Percentiles rank a stretch among this genome's conserved stretches.
Evolutionary conservation across 2,329 filamentous ascomycete genomes (phyloP).

Genomic region (Diaporthe ilicicola): DNA sequence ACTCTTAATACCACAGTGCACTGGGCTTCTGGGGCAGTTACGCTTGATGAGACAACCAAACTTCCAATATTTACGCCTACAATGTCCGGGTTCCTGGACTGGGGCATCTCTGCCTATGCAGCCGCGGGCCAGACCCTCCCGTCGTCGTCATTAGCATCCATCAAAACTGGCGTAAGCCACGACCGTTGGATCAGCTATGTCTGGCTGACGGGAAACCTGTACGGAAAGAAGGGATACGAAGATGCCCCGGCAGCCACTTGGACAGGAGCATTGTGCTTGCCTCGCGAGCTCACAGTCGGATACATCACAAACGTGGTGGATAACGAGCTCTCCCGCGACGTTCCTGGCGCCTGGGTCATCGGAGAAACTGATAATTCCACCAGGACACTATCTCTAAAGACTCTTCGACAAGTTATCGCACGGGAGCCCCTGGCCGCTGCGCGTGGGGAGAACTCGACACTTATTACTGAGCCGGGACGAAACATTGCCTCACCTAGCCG

Average conservation of each 20-base stretch:
- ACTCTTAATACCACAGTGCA: constrained; percentile 41
- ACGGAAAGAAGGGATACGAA: constrained; percentile 46
- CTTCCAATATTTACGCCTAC: constrained; percentile 47
- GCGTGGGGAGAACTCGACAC: constrained; percentile 36
- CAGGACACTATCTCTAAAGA: constrained; percentile 47
- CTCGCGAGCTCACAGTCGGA: constrained; percentile 51
- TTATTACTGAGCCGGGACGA: constrained; percentile 36
- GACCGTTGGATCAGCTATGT: constrained; percentile 52
- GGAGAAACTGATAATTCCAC: constrained; percentile 38
- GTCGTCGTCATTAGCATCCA: constrained; percentile 47
- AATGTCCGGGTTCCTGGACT: constrained; percentile 52
- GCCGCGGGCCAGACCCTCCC: constrained; percentile 52
- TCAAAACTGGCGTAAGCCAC: constrained; percentile 44
- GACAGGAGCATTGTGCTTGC: constrained; percentile 52
- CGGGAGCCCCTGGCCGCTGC: constrained; percentile 46
- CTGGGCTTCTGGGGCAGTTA: constrained; percentile 49
- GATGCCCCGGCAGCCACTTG: constrained; percentile 51
- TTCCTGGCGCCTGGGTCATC: constrained; percentile 48
- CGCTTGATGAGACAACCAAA: constrained; percentile 35
- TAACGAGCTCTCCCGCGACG: constrained; percentile 48
- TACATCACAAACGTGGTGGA: constrained; percentile 50
- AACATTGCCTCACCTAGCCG: constrained; percentile 30
- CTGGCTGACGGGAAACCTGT: constrained; percentile 54
- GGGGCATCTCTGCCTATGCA: constrained; percentile 51
- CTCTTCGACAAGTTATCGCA: constrained; percentile 49